Evolutionary conservation across 1,284 basidiomycete genomes (phyloP), one percentile per base, ranked within the genome.

Genomic region (Mycosarcoma mackinlayi): DNA sequence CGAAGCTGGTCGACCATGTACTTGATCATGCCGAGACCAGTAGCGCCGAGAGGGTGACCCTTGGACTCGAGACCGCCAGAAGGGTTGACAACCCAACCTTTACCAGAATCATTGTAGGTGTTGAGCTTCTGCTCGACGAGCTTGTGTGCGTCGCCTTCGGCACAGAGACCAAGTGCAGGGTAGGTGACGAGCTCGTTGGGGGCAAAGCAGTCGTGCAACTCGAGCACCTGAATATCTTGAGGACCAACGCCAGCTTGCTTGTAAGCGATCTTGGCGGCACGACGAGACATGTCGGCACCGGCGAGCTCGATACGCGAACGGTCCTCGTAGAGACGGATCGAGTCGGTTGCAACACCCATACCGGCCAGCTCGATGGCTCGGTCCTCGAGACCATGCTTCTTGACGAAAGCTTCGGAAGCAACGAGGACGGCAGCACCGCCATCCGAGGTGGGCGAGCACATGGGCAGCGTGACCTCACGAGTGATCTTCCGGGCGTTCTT

Each of bases 11-110:
- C 90, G 70, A 89, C 87, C 66, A 93, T 90, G 80, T 92, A 93
- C 82, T 92, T 92, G 79, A 92, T 90, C 91, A 92, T 93, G 31
- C 90, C 92, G 16, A 93, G 83, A 1, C 92, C 92, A 7, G 91
- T 92, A 2, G 92, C 92, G 38, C 92, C 92, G 19, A 93, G 85
- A 3, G 91, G 91, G 80, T 80, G 77, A 2, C 92, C 92, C 80
- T 93, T 93, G 30, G 91, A 90, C 80, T 93, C 91, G 28, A 94
- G 86, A 0, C 92, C 92, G 31, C 92, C 92, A 53, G 89, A 81
- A 0, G 92, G 91, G 77, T 94, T 94, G 47, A 94, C 84, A n/a
- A 93, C 91, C 68, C 88, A 93, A 34, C 69, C 69, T 82, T 92
- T 92, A 13, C 92, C 92, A 0, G 47, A 13, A 35, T 90, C 90